Evolutionary conservation across 2,329 filamentous ascomycete species (phyloP).

Genomic region (Diplodia scrobiculata): DNA sequence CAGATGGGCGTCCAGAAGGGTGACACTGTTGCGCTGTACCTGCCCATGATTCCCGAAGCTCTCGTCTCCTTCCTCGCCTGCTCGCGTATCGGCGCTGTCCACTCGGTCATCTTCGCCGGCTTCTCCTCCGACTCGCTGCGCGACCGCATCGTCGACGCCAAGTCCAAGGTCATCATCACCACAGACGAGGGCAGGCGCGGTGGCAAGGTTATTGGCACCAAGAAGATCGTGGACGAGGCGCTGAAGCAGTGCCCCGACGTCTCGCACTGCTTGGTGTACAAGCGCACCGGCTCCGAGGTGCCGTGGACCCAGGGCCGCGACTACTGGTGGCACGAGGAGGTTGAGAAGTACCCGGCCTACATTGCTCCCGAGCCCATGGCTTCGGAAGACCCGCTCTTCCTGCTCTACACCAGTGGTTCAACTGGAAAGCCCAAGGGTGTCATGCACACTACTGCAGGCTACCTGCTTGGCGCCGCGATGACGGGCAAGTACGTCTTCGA

Average conservation of each 20-base stretch:
- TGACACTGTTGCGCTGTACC: conserved; percentile 93
- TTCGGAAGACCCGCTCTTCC: conserved; percentile 93
- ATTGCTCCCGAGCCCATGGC: conserved; percentile 84
- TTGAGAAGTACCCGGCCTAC: conserved; percentile 94
- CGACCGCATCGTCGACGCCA: conserved; percentile 88
- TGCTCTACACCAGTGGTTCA: conserved; percentile 96
- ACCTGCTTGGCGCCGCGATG: conserved; percentile 86
- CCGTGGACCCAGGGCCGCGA: conserved; percentile 89
- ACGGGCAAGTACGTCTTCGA: conserved; percentile 99
- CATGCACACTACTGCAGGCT: conserved; percentile 95
- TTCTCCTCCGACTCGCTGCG: conserved; percentile 96
- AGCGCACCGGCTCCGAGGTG: conserved; percentile 90
- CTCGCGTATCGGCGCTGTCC: conserved; percentile 86
- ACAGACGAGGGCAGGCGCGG: conserved; percentile 97
- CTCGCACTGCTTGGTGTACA: conserved; percentile 82
- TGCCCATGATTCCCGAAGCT: conserved; percentile 98
- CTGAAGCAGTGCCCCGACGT: conserved; percentile 94
- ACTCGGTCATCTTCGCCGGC: conserved; percentile 96
- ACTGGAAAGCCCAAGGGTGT: conserved; percentile 99
- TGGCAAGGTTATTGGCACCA: conserved; percentile 94
- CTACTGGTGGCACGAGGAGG: conserved; percentile 98
- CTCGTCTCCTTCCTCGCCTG: conserved; percentile 89
- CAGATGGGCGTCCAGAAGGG: conserved; percentile 96
- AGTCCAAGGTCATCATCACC: conserved; percentile 93
- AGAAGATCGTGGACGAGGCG: conserved; percentile 98